Evolutionary conservation across 2,329 filamentous ascomycete species (phyloP), one percentile per base, ranked within the genome.

Genomic region (Sarocladium oryzae): DNA sequence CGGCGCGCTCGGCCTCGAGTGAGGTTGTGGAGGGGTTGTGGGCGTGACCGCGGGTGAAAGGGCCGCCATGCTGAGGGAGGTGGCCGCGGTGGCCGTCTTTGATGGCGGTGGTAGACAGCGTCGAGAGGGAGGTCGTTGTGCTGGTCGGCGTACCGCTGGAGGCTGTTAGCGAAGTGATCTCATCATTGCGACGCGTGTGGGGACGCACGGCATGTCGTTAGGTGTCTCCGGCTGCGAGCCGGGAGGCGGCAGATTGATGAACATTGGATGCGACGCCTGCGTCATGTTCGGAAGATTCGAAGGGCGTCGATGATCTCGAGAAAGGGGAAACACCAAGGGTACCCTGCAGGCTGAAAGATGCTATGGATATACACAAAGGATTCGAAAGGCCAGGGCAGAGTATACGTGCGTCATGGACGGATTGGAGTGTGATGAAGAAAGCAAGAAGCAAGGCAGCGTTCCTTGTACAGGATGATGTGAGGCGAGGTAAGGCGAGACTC

Each of bases 51-150:
- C 82, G 81, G 55, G 75, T 74, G 52, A 78, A 75, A 53, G 68
- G 60, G 8, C 63, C 63, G 20, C 53, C 30, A 52, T 75, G 70
- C 51, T 84, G 78, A 24, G 83, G 81, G 24, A 85, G 77, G 63
- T 90, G 83, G 56, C 92, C 92, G 54, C 89, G 88, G 63, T 96
- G 89, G 60, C 92, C 92, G 65, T 97, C 92, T 70, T 96, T 96
- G 76, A 96, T 96, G 49, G 92, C 92, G 11, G 89, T 93, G 16
- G 92, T 96, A 15, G 89, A 95, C 45, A 97, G 79, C 36, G 90
- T 85, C 23, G 89, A 96, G 62, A 97, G 85, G 49, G 90, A 95
- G 11, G 91, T 96, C 3, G 89, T 95, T 36, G 88, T 86, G 58
- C 89, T 95, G 57, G 93, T 96, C 2, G 92, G 92, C 2, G 92